Evolutionary conservation across 306 rosid species (phyloP).

Genomic region (Medicago ruthenica): DNA sequence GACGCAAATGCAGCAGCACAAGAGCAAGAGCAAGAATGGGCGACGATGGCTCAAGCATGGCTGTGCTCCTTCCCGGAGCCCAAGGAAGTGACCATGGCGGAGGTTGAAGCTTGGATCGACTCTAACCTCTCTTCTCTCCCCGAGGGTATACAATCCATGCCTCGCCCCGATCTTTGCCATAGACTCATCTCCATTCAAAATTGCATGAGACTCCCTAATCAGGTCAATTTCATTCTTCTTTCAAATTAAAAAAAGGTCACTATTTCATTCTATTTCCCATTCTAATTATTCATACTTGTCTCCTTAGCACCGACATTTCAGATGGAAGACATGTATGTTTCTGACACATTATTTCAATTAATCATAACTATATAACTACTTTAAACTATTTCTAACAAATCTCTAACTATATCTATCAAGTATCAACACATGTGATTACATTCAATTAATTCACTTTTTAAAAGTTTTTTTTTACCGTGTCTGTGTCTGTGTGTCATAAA

Average conservation of each 20-base stretch:
- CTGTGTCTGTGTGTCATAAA: too few relatives aligned
- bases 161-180: slow-evolving; percentile 79
- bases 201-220: slow-evolving; percentile 68
- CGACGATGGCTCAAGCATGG: slow-evolving; percentile 97
- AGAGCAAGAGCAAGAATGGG: slow-evolving; percentile 74
- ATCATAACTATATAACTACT: too few relatives aligned
- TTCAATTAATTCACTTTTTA: too few relatives aligned
- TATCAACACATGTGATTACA: too few relatives aligned
- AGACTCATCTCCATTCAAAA: slow-evolving; percentile 84
- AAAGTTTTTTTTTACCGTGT: too few relatives aligned
- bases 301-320: too few relatives aligned
- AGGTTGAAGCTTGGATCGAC: slow-evolving; percentile 94
- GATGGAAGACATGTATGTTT: too few relatives aligned
- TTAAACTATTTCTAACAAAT: too few relatives aligned
- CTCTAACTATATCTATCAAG: too few relatives aligned
- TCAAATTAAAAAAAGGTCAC: too few relatives aligned
- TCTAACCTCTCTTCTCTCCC: slow-evolving; percentile 75
- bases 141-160: slow-evolving; percentile 80
- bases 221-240: too few relatives aligned
- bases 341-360: too few relatives aligned
- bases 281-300: neutral
- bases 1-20: slow-evolving; percentile 33
- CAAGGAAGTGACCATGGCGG: slow-evolving; percentile 75
- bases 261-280: neutral
- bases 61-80: slow-evolving; percentile 78